These are phyloP conservation scores for Exophiala sp. DNA, from an alignment of 2,329 filamentous ascomycete genomes.

Conservation along the genomic window DNA sequence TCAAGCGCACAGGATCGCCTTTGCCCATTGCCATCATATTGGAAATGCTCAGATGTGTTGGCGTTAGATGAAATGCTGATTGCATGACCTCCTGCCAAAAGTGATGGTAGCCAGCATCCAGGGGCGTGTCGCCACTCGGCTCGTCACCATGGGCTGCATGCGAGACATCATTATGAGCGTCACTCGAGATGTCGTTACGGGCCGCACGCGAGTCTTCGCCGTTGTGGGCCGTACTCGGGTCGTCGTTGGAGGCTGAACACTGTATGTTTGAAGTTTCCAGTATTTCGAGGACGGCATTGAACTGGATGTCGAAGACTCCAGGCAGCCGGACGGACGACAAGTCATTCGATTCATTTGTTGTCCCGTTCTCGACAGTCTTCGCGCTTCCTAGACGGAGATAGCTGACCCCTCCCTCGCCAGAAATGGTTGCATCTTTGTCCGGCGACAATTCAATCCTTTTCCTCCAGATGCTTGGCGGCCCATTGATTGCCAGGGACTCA, in stretches of 20 bases:
- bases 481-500: conserved; percentile 84
- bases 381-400: conserved; percentile 64
- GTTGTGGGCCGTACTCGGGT: too few relatives aligned
- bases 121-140: too few relatives aligned
- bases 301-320: conserved; percentile 58
- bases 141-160: too few relatives aligned
- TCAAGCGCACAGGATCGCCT: neutral
- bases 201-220: too few relatives aligned
- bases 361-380: conserved; percentile 49
- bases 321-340: neutral
- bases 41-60: conserved; percentile 5
- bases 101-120: too few relatives aligned
- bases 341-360: neutral
- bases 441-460: conserved; percentile 63
- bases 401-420: conserved; percentile 73
- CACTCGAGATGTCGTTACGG: too few relatives aligned
- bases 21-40: conserved; percentile 7
- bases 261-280: conserved; percentile 5
- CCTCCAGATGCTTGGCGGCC: conserved; percentile 70
- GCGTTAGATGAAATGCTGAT: conserved; percentile 9
- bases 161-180: too few relatives aligned
- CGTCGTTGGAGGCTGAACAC: too few relatives aligned
- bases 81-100: neutral
- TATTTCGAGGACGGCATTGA: conserved; percentile 39
- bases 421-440: conserved; percentile 51